Base-by-base conservation (phyloP, 2,329 filamentous ascomycete species). In the Trichoderma oligosporum region DNA sequence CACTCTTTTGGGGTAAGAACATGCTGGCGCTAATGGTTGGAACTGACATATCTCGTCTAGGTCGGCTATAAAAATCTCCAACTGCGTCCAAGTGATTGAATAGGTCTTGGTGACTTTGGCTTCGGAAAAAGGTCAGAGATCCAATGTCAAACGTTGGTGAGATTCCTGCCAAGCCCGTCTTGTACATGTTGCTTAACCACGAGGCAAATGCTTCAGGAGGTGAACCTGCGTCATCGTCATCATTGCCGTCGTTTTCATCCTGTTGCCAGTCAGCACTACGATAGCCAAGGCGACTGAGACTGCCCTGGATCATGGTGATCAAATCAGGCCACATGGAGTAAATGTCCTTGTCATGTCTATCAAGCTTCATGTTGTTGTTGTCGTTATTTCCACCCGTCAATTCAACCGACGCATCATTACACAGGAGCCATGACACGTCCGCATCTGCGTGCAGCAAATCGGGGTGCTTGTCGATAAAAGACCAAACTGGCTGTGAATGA, bases 121-220 rank as follows among this genome's bases (percentile, higher is more conserved):
- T 71, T 36, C 80, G 76, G 65, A 82, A 81, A 66, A 82, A 81
- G 4, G 69, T 65, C 29, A 79, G 67, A 24, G 74, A 77, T 52
- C 78, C 81, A 61, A 83, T 76, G 64, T 83, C 81, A 57, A 83
- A 81, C 58, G 79, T 79, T 8, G 77, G 76, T 59, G 78, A 78
- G 65, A 78, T 76, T 58, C 77, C 76, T 64, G 75, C 75, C 60
- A 79, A 74, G 54, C 77, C 76, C 63, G 75, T 75, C 61, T 77
- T 78, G 68, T 78, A 81, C 58, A 76, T 72, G 14, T 73, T 69
- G 49, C 65, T 61, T 57, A 73, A 57, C 63, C 71, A 70, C 36
- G 67, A 65, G 11, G 65, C 63, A 56, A 71, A 69, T 47, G 64
- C 64, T 33, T 70, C 68, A n/a, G 64, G 59, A 27, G 65, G 60